Base-by-base conservation (phyloP, 805 yeast species). In the Barnettozyma californica region DNA sequence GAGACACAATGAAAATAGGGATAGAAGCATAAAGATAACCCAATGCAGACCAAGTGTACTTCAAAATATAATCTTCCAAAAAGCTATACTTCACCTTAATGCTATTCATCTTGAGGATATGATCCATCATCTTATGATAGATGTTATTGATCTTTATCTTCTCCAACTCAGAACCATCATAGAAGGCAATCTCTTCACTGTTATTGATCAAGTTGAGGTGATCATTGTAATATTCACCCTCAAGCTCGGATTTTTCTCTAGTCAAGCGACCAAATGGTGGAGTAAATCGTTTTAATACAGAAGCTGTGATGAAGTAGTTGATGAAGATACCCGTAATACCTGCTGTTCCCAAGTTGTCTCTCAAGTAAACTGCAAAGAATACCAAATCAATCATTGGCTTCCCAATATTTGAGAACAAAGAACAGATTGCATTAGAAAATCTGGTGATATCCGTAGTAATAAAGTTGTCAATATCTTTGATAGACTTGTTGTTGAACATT, bases 11-110 rank as follows among this genome's bases (percentile, higher is more conserved):
- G 45, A 90, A 79, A 16, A 91, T 91, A 2, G 98, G 98, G 53
- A 91, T 76, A 1, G 96, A 85, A 0, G 96, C 87, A 68, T 88
- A 90, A 20, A 90, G 67, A 63, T 89, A 90, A n/a, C 97, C 97
- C 68, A 91, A 77, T 0, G 95, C 96, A 3, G 96, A 89, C 97
- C 97, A 91, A 11, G 92, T 81, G 62, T 87, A 89, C 68, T 90
- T 91, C 65, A 91, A 76, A 43, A 90, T 80, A 60, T 89, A 88
- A 62, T 89, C 95, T 68, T 91, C 97, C 50, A 86, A 66, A 52
- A 87, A 73, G 45, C 82, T 83, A 64, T 89, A 91, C 10, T 75
- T 68, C 48, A 87, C 82, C 51, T 85, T 78, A 37, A 76, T 71
- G 51, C 77, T 72, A 55, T 81, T 78, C 49, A 82, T 78, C 46